phyloP scores from a whole-genome alignment of 768 basidiomycete species.

The Pleurotus tuber-regium region DNA sequence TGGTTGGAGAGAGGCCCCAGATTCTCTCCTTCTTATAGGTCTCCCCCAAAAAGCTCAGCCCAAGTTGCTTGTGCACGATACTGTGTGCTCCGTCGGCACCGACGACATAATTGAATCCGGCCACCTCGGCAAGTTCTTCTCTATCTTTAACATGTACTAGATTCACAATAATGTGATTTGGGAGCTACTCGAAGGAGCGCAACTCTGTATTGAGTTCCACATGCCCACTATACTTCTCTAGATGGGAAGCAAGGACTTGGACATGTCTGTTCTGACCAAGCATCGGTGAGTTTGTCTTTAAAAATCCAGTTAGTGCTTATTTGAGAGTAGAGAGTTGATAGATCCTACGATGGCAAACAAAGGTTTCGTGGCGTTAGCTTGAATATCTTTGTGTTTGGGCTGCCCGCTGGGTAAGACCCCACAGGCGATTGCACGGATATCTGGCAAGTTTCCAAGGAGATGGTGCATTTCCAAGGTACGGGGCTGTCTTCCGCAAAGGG shows the following conservation, averaged over 20 bases:
- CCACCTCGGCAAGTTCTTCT: constrained; percentile 22
- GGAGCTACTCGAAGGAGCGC: constrained; percentile 27
- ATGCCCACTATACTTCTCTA: constrained; percentile 18
- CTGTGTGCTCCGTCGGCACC: constrained; percentile 42
- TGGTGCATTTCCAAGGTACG: constrained; percentile 24
- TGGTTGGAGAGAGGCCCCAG: constrained; percentile 29
- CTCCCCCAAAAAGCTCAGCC: constrained; percentile 40
- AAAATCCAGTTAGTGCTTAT: background rate
- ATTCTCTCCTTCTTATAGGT: constrained; percentile 23
- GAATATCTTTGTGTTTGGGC: constrained; percentile 7
- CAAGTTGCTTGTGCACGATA: constrained; percentile 35
- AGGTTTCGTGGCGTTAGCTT: constrained; percentile 8
- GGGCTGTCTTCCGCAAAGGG: constrained; percentile 18
- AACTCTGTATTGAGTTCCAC: constrained; percentile 37
- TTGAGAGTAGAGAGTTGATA: background rate
- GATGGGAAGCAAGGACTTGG: constrained; percentile 28
- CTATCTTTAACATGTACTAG: constrained; percentile 21
- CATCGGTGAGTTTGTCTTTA: constrained; percentile 15
- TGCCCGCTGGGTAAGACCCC: constrained; percentile 14
- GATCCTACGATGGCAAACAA: constrained; percentile 19
- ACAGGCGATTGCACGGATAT: constrained; percentile 13
- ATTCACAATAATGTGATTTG: constrained; percentile 26
- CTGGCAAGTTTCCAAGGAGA: constrained; percentile 20
- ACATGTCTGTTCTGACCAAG: constrained; percentile 28
- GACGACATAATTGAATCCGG: constrained; percentile 30